phyloP scores from a whole-genome alignment of 2,329 filamentous ascomycete genomes.

The Exophiala alcalophila region DNA sequence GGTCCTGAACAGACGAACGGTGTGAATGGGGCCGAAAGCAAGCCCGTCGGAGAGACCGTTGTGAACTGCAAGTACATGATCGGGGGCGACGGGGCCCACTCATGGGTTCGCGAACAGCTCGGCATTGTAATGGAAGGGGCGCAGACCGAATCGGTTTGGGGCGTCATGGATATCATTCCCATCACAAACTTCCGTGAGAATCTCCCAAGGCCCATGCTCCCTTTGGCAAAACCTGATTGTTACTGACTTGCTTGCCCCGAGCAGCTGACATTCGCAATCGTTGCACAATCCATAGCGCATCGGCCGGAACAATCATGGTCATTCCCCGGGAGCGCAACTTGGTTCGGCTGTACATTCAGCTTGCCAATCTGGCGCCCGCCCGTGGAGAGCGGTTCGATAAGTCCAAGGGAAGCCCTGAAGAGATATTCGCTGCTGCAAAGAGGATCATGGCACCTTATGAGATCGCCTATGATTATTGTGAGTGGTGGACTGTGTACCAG shows the following conservation, averaged over 20 bases:
- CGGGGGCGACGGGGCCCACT: conserved; percentile 67
- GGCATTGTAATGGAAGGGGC: conserved; percentile 58
- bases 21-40: conserved; percentile 33
- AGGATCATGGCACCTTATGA: conserved; percentile 66
- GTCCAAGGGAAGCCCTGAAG: conserved; percentile 61
- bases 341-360: conserved; percentile 48
- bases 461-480: conserved; percentile 61
- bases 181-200: conserved; percentile 53
- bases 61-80: conserved; percentile 49
- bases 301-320: conserved; percentile 60
- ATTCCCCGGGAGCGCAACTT: conserved; percentile 63
- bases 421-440: conserved; percentile 62
- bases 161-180: conserved; percentile 51
- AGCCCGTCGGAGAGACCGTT: conserved; percentile 13
- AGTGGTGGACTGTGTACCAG: conserved; percentile 66
- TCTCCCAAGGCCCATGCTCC: too few relatives aligned
- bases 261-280: conserved; percentile 60
- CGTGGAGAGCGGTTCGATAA: conserved; percentile 52
- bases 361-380: conserved; percentile 22
- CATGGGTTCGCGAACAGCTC: conserved; percentile 60
- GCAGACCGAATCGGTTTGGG: conserved; percentile 47
- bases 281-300: conserved; percentile 57
- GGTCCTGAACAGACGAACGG: too few relatives aligned
- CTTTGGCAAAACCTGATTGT: too few relatives aligned
- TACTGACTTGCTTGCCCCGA: too few relatives aligned